A percentile compares a stretch with the other conserved stretches of the same genome.
Evolutionary conservation across 1,284 basidiomycete species (phyloP).

Genomic region (Rhodofomes roseus): DNA sequence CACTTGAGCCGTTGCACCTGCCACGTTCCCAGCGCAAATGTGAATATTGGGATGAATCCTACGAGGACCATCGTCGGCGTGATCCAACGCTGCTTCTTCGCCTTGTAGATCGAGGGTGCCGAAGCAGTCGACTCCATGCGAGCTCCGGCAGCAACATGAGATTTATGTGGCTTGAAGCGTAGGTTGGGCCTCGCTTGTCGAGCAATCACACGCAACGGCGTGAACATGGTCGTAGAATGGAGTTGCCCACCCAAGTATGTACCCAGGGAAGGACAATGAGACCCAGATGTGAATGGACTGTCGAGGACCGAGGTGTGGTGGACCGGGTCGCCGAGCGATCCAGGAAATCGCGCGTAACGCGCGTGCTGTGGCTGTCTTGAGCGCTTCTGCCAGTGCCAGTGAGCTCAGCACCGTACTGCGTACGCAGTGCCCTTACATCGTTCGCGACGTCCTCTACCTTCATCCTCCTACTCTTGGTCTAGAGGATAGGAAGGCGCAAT

Average conservation of each 20-base stretch:
- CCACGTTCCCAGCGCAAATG: constrained; percentile 93
- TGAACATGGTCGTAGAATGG: background rate
- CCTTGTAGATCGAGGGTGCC: constrained; percentile 38
- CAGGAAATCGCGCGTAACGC: background rate
- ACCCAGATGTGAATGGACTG: background rate
- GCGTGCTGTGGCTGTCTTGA: background rate
- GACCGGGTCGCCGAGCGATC: background rate
- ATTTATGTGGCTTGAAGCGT: background rate
- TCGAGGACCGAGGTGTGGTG: background rate
- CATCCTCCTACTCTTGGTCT: background rate
- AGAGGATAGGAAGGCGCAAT: background rate
- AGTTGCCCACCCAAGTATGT: too few species aligned
- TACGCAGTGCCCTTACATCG: background rate
- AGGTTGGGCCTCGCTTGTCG: background rate
- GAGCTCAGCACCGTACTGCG: background rate
- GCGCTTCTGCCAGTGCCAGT: background rate
- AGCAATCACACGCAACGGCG: background rate
- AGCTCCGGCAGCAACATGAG: background rate
- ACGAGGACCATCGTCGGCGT: constrained; percentile 78
- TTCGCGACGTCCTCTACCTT: background rate
- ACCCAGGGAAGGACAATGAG: too few species aligned
- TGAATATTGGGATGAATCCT: constrained; percentile 86
- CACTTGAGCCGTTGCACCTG: constrained; percentile 89
- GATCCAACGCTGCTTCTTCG: constrained; percentile 54
- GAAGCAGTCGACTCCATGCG: constrained; percentile 11